phyloP scores from a whole-genome alignment of 2,329 filamentous ascomycete species.

The Neurospora crassa region DNA sequence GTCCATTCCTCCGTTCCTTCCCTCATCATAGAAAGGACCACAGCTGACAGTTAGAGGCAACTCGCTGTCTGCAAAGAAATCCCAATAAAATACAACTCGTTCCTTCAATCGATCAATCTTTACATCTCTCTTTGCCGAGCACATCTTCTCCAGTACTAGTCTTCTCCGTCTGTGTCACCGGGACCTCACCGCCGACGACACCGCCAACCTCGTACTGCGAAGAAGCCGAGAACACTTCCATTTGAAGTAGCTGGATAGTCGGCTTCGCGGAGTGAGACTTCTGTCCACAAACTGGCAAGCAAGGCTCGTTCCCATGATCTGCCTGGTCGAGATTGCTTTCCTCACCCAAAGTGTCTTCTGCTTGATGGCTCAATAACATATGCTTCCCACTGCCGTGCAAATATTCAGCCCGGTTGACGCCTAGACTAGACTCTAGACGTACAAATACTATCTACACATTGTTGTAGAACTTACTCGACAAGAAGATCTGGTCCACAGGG shows the following conservation, averaged over 20 bases:
- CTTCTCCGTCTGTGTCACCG: neutral
- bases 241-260: neutral
- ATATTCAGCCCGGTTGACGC: conserved; percentile 17
- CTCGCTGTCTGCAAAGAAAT: neutral
- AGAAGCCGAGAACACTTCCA: neutral
- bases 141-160: neutral
- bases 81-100: neutral
- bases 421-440: conserved; percentile 22
- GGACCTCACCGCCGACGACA: neutral
- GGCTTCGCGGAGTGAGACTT: neutral
- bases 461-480: neutral
- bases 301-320: neutral
- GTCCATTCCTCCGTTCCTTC: neutral
- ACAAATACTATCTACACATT: neutral
- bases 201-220: neutral
- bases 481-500: neutral
- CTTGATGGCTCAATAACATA: conserved; percentile 37
- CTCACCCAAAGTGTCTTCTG: neutral
- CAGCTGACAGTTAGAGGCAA: neutral
- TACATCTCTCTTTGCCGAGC: neutral
- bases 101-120: neutral
- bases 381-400: neutral
- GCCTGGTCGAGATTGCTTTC: neutral
- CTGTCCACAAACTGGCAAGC: neutral
- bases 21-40: neutral